Base-by-base conservation (phyloP, 176 grass and related monocot species). In the Aegilops sharonensis region DNA sequence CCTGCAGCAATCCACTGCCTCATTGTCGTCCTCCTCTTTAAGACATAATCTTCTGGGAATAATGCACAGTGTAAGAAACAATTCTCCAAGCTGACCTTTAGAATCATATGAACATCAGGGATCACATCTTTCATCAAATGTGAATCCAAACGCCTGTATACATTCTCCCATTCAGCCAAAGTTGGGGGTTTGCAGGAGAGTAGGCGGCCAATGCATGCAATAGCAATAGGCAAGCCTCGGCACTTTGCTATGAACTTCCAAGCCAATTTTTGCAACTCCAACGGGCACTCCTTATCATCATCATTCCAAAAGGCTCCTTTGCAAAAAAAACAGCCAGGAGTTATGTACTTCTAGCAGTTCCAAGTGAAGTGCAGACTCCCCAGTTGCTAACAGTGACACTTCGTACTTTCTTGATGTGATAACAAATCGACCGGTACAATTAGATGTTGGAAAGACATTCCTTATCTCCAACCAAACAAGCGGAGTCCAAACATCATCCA, bases 81-180 rank as follows among this genome's bases (percentile, higher is more conserved):
- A 50, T 81, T 81, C 42, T 68, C 43, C 64, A 69, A 82, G 45
- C 79, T 82, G 5, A 68, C 43, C n/a, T 68, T 68, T 31, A 68
- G 65, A 2, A 68, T 68, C 31, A 35, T 35, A 15, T 68, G 30
- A 35, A 2, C 30, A 68, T 68, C 65, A 35, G 15, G 65, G 3
- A 68, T 34, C 65, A 68, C 30, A 13, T 68, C 65, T 68, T 68
- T 18, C 1, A 1, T 7, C 30, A 68, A 35, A 1, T 18, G 65
- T 0, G 30, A 68, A 35, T 68, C 30, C 65, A 68, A 68, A 34
- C 64, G 3, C 2, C 0, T 20, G 7, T 35, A 68, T 6, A 68
- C 14, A 35, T 68, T 9, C 3, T 18, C 30, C 30, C 65, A 68
- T 68, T 35, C 65, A 8, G 65, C 2, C 0, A 1, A 35, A 68